A percentile compares a stretch with the other conserved stretches of the same genome.
Evolutionary conservation across 169 alveolate species (phyloP).

Genomic region (Haemoproteus tartakovskyi): DNA sequence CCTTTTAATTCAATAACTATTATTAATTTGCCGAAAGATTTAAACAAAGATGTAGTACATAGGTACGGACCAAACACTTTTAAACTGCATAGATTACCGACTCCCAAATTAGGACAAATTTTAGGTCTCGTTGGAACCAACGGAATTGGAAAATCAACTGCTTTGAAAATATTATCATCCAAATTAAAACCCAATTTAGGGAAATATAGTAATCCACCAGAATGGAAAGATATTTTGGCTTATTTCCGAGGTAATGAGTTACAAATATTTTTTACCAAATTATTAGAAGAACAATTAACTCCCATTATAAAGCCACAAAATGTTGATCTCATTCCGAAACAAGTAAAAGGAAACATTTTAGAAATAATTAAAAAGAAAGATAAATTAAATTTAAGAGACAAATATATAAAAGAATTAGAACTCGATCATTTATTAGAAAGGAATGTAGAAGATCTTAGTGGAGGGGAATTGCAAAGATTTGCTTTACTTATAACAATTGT

Average conservation of each 20-base stretch:
- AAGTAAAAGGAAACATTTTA: slow-evolving; percentile 80
- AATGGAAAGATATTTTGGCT: slow-evolving; percentile 94
- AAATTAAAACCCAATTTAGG: slow-evolving; percentile 98
- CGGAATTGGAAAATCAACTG: slow-evolving; percentile 99
- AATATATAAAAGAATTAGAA: slow-evolving; percentile 86
- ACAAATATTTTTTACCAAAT: slow-evolving; percentile 93
- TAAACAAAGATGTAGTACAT: slow-evolving; percentile 88
- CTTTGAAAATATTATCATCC: slow-evolving; percentile 94
- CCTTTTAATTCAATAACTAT: slow-evolving; percentile 98
- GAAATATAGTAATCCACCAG: slow-evolving; percentile 92
- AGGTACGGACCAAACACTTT: slow-evolving; percentile 98
- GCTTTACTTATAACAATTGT: slow-evolving; percentile 95
- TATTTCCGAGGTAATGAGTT: slow-evolving; percentile 97
- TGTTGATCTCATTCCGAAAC: slow-evolving; percentile 96
- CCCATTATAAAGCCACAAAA: slow-evolving; percentile 98
- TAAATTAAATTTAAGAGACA: slow-evolving; percentile 83
- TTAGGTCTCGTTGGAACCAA: slow-evolving; percentile 89
- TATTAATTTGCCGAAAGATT: slow-evolving; percentile 97
- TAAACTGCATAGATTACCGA: slow-evolving; percentile 98
- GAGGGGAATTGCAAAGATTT: slow-evolving; percentile 98
- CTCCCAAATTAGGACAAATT: slow-evolving; percentile 98
- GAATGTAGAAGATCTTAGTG: slow-evolving; percentile 93
- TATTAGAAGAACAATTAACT: slow-evolving; percentile 92
- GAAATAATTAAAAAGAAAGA: slow-evolving; percentile 90
- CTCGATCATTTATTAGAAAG: slow-evolving; percentile 92